Base-by-base conservation (phyloP, 495 filamentous ascomycete species). In the Arthonia radiata region DNA sequence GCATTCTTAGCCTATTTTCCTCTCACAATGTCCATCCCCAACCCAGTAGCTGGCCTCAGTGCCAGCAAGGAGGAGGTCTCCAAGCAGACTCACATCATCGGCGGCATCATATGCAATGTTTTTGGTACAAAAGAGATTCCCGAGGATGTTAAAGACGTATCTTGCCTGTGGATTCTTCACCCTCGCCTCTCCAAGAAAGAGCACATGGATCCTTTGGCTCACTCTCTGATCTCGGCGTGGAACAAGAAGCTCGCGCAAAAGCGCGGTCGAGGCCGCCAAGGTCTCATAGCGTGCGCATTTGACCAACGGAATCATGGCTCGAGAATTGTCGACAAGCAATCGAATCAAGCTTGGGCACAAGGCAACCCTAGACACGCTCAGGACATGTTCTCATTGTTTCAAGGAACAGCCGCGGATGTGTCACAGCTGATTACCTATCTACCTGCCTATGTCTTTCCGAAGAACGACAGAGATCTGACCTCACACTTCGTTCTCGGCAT, bases 221-320 rank as follows among this genome's bases (percentile, higher is more conserved):
- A 48, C 3, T 48, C 53, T 1, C 49, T 49, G n/a, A 58, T 78
- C 24, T 33, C 40, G 18, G 53, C 61, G 34, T 76, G 67, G 66
- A 69, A 70, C 38, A 38, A 38, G 9, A 37, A 35, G 15, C 32
- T 40, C 4, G 16, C 22, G 21, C 33, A 29, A 17, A 23, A 35
- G 8, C 36, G 37, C 32, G 17, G 31, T n/a, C 11, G 23, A 36
- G 26, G 24, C 30, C 30, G 34, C 33, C 29, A 39, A 30, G 64
- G 73, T 3, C 41, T 93, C 24, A 71, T 94, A 28, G 75, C 71
- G 13, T 64, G 82, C 8, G 59, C 74, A 2, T 86, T 83, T 40
- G 86, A 93, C 39, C 75, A 82, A 43, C 53, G 83, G 15, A 97
- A 97, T 38, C 86, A 94, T 49, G 83, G 83, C 3, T 53, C 63